Evolutionary conservation across 2,329 filamentous ascomycete genomes (phyloP).

Genomic region (Microascus cirrosus): DNA sequence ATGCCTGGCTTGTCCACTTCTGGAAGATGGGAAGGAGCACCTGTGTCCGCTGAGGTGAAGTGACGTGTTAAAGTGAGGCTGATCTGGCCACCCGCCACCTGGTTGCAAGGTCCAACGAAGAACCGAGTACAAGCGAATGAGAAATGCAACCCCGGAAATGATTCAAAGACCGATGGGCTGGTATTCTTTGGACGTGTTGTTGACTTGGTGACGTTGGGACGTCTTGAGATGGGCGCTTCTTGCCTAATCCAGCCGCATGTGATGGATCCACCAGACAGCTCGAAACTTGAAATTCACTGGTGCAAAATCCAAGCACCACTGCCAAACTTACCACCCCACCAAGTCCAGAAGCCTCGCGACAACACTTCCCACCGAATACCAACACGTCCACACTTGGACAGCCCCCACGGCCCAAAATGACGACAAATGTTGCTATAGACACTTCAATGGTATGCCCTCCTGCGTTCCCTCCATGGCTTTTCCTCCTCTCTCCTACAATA

Average conservation of each 20-base stretch:
- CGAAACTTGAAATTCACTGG: neutral
- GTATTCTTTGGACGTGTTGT: neutral
- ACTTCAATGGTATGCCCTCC: constrained; percentile 64
- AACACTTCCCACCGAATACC: neutral
- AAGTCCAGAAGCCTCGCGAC: neutral
- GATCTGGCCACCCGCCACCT: neutral
- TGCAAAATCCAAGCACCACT: neutral
- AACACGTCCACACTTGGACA: neutral
- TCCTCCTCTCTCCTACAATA: neutral
- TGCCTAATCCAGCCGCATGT: neutral
- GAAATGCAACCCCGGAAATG: neutral
- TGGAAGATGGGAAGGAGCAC: neutral
- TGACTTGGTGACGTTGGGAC: neutral
- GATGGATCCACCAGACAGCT: neutral
- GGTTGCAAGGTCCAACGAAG: neutral
- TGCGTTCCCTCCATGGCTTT: neutral
- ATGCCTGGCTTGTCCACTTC: neutral
- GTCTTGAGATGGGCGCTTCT: neutral
- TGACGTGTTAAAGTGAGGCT: neutral
- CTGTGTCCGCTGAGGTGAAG: neutral
- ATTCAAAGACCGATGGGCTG: neutral
- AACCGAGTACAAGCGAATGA: neutral
- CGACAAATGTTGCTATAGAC: constrained; percentile 68
- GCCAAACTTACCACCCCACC: neutral
- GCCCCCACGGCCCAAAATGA: constrained; percentile 38